These are phyloP conservation scores for Haemoproteus tartakovskyi DNA, from an alignment of 169 alveolate genomes.

Conservation along the genomic window DNA sequence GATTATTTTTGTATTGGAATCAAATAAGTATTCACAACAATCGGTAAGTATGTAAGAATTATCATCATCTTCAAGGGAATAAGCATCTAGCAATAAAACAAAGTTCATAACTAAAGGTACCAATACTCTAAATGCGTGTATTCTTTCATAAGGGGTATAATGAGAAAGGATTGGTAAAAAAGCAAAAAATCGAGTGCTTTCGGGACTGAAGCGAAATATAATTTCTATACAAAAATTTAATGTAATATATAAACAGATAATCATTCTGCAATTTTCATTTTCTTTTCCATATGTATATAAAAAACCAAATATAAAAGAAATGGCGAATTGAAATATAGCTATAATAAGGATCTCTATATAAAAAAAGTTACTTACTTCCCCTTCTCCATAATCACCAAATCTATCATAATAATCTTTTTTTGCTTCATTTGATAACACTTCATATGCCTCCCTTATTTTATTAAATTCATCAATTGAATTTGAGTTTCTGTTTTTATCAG, in stretches of 20 bases:
- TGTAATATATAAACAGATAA: conserved; percentile 46
- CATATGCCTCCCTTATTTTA: conserved; percentile 90
- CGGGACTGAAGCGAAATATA: conserved; percentile 35
- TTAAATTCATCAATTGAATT: conserved; percentile 84
- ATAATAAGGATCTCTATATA: conserved; percentile 53
- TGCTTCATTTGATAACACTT: conserved; percentile 85
- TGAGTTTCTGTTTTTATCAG: conserved; percentile 84
- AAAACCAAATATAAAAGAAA: conserved; percentile 65
- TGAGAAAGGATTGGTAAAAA: conserved; percentile 31
- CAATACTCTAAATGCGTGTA: conserved; percentile 23
- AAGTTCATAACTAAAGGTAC: conserved; percentile 62
- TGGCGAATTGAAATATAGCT: conserved; percentile 65
- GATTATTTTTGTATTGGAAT: conserved; percentile 13
- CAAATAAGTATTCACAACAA: conserved; percentile 56
- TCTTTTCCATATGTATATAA: conserved; percentile 63
- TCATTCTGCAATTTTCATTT: conserved; percentile 43
- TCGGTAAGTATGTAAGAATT: conserved; percentile 9
- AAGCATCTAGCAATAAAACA: conserved; percentile 24
- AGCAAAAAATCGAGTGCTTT: conserved; percentile 24
- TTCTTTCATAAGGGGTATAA: conserved; percentile 60
- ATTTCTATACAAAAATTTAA: conserved; percentile 55
- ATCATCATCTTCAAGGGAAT: conserved; percentile 47
- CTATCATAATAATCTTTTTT: conserved; percentile 87
- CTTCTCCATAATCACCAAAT: conserved; percentile 88
- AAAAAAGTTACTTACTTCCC: conserved; percentile 45